Conservation (phyloP, 2,329 filamentous ascomycete genomes). For the Calycina herbarum region DNA sequence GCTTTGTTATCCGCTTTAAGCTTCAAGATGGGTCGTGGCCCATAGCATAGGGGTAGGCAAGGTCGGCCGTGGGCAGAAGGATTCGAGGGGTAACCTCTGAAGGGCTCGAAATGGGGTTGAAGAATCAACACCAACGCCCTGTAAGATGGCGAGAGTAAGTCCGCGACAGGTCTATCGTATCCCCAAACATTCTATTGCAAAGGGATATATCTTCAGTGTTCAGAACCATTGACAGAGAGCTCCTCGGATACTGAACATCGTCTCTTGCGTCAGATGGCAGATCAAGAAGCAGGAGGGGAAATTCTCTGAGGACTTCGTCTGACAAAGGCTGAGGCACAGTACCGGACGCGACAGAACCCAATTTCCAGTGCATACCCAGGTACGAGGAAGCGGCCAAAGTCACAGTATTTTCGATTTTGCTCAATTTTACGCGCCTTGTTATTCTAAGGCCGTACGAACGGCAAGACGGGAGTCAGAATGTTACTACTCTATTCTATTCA, state of each 20-base stretch:
- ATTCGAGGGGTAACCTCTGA: neutral
- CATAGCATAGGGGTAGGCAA: neutral
- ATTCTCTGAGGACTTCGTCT: neutral
- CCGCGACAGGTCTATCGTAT: neutral
- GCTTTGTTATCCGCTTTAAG: neutral
- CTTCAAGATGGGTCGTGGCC: neutral
- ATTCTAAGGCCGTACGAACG: neutral
- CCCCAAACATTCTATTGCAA: neutral
- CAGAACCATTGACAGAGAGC: neutral
- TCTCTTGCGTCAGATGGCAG: neutral
- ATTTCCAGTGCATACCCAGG: neutral
- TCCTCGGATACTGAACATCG: neutral
- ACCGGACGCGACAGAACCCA: neutral
- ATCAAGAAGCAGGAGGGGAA: neutral
- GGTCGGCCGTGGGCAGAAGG: neutral
- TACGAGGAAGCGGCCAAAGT: neutral
- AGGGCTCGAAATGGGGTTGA: neutral
- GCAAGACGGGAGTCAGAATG: neutral
- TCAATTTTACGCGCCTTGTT: neutral
- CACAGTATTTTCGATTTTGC: neutral
- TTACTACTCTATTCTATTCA: neutral
- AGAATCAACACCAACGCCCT: neutral
- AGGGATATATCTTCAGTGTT: neutral
- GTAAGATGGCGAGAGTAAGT: neutral
- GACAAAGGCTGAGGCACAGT: neutral